Conservation (phyloP, 2,329 filamentous ascomycete species). For the Oidium heveae region DNA sequence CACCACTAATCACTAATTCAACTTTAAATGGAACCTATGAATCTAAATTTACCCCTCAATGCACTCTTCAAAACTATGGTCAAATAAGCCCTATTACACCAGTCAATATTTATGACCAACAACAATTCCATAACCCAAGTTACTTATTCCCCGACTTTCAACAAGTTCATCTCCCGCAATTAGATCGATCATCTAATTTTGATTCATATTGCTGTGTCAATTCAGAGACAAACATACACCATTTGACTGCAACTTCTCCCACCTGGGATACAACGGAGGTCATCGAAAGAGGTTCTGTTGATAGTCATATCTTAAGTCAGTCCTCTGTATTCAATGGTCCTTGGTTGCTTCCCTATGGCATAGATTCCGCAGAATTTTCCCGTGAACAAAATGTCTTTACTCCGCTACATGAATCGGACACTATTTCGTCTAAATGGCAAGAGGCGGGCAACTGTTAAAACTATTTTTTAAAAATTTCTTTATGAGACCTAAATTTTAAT, state of each 20-base stretch:
- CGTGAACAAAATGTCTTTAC: background rate
- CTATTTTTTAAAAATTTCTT: too few species aligned
- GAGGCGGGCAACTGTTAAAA: too few species aligned
- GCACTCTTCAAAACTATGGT: constrained; percentile 7
- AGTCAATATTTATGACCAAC: constrained; percentile 9
- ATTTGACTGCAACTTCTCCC: background rate
- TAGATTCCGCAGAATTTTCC: background rate
- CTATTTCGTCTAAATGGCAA: background rate
- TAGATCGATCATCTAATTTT: constrained; percentile 55
- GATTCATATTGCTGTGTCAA: constrained; percentile 38
- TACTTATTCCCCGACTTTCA: constrained; percentile 25
- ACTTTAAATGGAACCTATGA: constrained; percentile 6
- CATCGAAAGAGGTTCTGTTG: background rate
- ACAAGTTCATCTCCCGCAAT: constrained; percentile 33
- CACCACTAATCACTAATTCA: constrained; percentile 9
- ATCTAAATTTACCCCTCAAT: constrained; percentile 6
- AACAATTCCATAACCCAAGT: constrained; percentile 15
- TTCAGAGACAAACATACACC: background rate
- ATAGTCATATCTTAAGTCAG: constrained; percentile 1
- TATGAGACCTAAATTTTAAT: too few species aligned
- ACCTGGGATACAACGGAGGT: background rate
- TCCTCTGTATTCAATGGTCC: background rate
- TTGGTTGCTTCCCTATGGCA: background rate
- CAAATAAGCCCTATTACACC: constrained; percentile 12
- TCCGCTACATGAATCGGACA: background rate